Conservation (phyloP, 2,329 filamentous ascomycete genomes). For the Juglanconis sp. region DNA sequence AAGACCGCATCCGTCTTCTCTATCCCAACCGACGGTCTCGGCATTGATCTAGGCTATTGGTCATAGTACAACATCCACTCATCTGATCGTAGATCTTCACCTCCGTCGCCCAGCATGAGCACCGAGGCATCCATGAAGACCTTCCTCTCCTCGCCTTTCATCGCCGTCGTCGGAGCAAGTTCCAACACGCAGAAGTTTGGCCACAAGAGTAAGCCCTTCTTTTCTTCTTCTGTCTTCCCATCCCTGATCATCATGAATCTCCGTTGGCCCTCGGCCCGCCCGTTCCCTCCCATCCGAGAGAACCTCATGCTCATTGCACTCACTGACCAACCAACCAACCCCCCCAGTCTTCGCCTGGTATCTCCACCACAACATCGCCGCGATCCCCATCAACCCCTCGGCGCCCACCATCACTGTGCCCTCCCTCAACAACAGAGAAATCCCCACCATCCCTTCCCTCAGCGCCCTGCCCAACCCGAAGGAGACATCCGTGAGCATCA, state of each 20-base stretch:
- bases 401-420: slow-evolving; percentile 60
- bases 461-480: slow-evolving; percentile 61
- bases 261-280: not conserved
- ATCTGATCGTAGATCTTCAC: not conserved
- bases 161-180: slow-evolving; percentile 87
- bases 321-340: not conserved
- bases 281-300: not conserved
- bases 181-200: slow-evolving; percentile 83
- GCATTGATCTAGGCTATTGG: not conserved
- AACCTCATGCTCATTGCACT: slow-evolving; percentile 3
- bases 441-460: slow-evolving; percentile 65
- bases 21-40: too few relatives aligned
- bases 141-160: slow-evolving; percentile 78
- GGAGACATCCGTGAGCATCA: slow-evolving; percentile 76
- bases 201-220: slow-evolving; percentile 65
- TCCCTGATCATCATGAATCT: too few relatives aligned
- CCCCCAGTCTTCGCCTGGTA: slow-evolving; percentile 85
- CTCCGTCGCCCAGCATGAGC: slow-evolving; percentile 38
- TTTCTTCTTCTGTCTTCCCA: too few relatives aligned
- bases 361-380: slow-evolving; percentile 68
- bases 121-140: slow-evolving; percentile 70
- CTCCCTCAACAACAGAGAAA: slow-evolving; percentile 37
- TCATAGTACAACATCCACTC: not conserved
- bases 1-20: too few relatives aligned
- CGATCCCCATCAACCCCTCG: slow-evolving; percentile 79